Percentiles rank a stretch among this genome's conserved stretches.
Evolutionary conservation across 768 basidiomycete species (phyloP).

Genomic region (Termitomyces sp.): DNA sequence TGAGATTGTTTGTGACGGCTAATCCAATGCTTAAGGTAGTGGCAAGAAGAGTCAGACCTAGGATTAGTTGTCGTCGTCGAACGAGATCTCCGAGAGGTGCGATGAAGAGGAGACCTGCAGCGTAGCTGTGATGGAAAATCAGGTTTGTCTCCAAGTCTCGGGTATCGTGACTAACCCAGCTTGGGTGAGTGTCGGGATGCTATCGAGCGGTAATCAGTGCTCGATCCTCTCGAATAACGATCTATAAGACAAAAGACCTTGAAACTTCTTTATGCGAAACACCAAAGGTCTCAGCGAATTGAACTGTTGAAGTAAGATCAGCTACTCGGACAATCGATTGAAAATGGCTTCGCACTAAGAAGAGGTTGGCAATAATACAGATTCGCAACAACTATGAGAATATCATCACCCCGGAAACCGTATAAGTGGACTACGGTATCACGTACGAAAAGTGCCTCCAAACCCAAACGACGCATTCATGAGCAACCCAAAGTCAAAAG

Average conservation of each 20-base stretch:
- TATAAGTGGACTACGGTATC: background rate
- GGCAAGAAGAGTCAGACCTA: conserved; percentile 39
- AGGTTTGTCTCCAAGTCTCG: background rate
- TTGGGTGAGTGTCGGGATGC: conserved; percentile 9
- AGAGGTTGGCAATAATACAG: conserved; percentile 8
- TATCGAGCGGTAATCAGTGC: background rate
- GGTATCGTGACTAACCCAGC: conserved; percentile 3
- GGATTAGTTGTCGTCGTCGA: conserved; percentile 64
- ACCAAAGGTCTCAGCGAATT: conserved; percentile 5
- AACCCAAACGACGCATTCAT: conserved; percentile 7
- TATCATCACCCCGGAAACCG: background rate
- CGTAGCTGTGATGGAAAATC: conserved; percentile 44
- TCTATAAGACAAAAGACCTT: background rate
- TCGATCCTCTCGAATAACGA: background rate
- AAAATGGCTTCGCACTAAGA: background rate
- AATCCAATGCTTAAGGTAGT: conserved; percentile 60
- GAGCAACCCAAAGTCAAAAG: conserved; percentile 5
- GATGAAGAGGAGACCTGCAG: conserved; percentile 65
- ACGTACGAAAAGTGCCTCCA: conserved; percentile 6
- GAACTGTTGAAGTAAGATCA: background rate
- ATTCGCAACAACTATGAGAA: background rate
- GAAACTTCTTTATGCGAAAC: conserved; percentile 6
- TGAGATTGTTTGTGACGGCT: conserved; percentile 52
- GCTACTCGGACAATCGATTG: background rate
- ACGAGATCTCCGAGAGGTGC: conserved; percentile 83